Base-by-base conservation (phyloP, 106 monocot genomes). In the Dioscorea dumetorum region DNA sequence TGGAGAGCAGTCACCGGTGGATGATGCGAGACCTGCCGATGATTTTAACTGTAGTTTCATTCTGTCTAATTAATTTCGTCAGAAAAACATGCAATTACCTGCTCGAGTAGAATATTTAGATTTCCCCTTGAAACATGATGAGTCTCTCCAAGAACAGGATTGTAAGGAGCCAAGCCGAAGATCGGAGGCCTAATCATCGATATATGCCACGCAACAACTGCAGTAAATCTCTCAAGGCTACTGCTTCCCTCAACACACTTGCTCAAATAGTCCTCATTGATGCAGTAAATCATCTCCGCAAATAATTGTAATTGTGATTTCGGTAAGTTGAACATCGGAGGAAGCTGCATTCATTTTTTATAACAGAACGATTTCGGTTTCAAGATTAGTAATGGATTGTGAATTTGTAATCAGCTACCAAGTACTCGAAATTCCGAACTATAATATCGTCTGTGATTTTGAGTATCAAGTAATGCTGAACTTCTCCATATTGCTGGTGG, bases 231-330 rank as follows among this genome's bases (percentile, higher is more conserved):
- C 49, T 97, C 89, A 2, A 91, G 74, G 33, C 75, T 78, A 61
- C 24, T 87, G 70, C 73, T 70, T 16, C 80, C 92, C 65, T 33
- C 32, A 9, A 80, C 77, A 22, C 97, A 97, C 58, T 19, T 73
- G 22, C 77, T 74, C 21, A 97, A 67, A 4, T 78, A 67, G 64
- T 97, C 87, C 12, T 79, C 77, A 0, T 74, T 74, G 33, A 67
- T 56, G 82, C 97, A 92, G 67, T 89, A 97, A 5, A 97, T 80
- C 13, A 75, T 63, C 70, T 97, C 97, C 2, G 86, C 97, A 24
- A 89, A 97, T 74, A 83, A 87, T 49, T 97, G 97, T 15, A 97
- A 88, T 33, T 97, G 97, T 9, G 97, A 97, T 50, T 97, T 97
- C 21, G 97, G 97, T 82, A 97, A 64, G 86, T 97, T 92, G 84